Base-by-base conservation (phyloP, 176 grass and related monocot genomes). In the Thalia dealbata region DNA sequence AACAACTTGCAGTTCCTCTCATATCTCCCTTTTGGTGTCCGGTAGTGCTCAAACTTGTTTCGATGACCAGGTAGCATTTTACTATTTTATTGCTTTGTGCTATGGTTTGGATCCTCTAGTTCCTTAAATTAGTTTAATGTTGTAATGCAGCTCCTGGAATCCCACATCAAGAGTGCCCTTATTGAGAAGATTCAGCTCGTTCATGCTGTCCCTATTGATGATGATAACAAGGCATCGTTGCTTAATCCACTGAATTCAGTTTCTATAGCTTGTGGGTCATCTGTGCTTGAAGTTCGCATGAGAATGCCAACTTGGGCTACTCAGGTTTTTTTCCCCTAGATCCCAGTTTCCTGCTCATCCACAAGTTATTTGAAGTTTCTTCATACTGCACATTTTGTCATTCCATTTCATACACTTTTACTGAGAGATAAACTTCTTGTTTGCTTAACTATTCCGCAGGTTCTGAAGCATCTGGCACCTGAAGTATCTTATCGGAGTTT, bases 41-140 rank as follows among this genome's bases (percentile, higher is more conserved):
- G 95, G 90, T 43, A 93, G 95, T 50, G 90, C 95, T 62, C 95
- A 99, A n/a, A 99, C 90, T 84, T 99, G 95, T 86, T 99, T 99
- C 81, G 90, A 99, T 61, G 90, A 99, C 30, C 84, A 85, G 82
- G 91, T 95, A 95, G 7, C 23, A 66, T 3, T 19, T 54, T 11
- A 7, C 44, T 8, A 3, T 50, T 61, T 72, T 59, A 44, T 72
- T 10, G 13, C 3, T 42, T 69, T 38, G 3, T 4, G 1, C 10
- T 38, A 15, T 42, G 12, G n/a, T 15, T 67, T 7, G 18, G 13
- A 59, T 56, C 3, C 16, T 21, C 64, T 66, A n/a, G 16, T 66
- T 21, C 25, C 63, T 14, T 50, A 46, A 75, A 25, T 79, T 51
- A 38, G 78, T 76, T 79, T 61, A 50, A 14, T 71, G n/a, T 10